Evolutionary conservation across 2,329 filamentous ascomycete genomes (phyloP).

Genomic region (Stagonosporopsis chrysanthemi): DNA sequence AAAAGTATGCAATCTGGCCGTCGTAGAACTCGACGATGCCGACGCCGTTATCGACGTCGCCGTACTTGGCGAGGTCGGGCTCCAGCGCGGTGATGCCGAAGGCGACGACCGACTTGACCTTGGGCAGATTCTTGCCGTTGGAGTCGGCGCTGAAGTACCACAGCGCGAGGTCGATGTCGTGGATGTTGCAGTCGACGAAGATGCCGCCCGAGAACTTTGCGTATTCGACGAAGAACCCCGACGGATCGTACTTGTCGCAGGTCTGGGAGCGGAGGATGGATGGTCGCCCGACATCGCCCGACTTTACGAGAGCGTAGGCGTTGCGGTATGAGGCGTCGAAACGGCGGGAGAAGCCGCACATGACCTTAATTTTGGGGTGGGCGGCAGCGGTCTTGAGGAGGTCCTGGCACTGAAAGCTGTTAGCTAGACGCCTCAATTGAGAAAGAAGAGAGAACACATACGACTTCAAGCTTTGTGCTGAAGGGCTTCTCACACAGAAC

Average conservation of each 20-base stretch:
- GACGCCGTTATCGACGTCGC: slow-evolving; percentile 69
- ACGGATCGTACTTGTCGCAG: slow-evolving; percentile 70
- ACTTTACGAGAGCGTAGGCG: slow-evolving; percentile 61
- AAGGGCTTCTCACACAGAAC: slow-evolving; percentile 68
- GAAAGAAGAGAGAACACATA: slow-evolving; percentile 45
- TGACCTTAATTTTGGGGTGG: slow-evolving; percentile 68
- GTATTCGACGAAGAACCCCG: slow-evolving; percentile 73
- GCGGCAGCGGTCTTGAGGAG: slow-evolving; percentile 65
- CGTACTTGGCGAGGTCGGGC: slow-evolving; percentile 64
- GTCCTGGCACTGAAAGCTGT: slow-evolving; percentile 59
- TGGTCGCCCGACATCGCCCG: slow-evolving; percentile 66
- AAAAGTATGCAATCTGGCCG: slow-evolving; percentile 70
- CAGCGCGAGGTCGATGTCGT: slow-evolving; percentile 72
- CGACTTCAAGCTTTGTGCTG: slow-evolving; percentile 65
- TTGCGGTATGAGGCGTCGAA: slow-evolving; percentile 72
- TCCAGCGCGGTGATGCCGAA: slow-evolving; percentile 67
- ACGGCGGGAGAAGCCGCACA: slow-evolving; percentile 71
- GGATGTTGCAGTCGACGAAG: slow-evolving; percentile 75
- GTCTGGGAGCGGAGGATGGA: slow-evolving; percentile 70
- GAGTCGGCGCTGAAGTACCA: slow-evolving; percentile 63
- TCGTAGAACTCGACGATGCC: slow-evolving; percentile 71
- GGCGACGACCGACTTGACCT: slow-evolving; percentile 64
- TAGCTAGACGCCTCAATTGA: background rate
- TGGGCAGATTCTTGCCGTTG: slow-evolving; percentile 36
- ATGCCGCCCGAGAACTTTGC: slow-evolving; percentile 71